Conservation (phyloP, 306 rosid genomes). For the Dalbergia cochinchinensis region DNA sequence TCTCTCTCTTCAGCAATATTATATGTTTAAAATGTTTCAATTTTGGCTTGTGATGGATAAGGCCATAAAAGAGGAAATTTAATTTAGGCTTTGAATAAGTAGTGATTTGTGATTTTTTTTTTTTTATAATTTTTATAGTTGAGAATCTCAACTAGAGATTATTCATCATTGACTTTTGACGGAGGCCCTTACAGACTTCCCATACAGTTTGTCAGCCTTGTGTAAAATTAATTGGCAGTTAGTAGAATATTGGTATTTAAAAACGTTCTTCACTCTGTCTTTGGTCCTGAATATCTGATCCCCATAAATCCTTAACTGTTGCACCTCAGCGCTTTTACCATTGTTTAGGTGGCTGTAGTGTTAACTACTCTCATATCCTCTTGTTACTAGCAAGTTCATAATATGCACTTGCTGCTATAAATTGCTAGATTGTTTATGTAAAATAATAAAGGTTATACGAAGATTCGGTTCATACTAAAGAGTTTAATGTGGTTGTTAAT, state of each 20-base stretch:
- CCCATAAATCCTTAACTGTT: too few relatives aligned
- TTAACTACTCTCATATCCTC: not conserved
- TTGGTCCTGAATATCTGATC: too few relatives aligned
- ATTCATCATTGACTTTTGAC: slow-evolving; percentile 7
- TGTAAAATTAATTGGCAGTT: not conserved
- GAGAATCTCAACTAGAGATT: not conserved
- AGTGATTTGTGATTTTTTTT: not conserved
- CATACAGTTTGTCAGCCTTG: not conserved
- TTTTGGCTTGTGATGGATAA: slow-evolving; percentile 7
- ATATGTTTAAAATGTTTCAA: slow-evolving; percentile 7
- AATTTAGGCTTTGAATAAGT: not conserved
- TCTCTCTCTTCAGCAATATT: slow-evolving; percentile 27
- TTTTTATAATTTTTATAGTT: not conserved
- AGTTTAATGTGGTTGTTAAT: not conserved
- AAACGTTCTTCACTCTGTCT: too few relatives aligned
- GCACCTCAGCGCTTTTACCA: too few relatives aligned
- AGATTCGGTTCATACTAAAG: slow-evolving; percentile 4
- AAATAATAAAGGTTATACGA: not conserved
- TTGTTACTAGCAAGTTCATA: not conserved
- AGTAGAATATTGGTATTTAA: not conserved
- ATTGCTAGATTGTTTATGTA: not conserved
- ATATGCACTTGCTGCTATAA: not conserved
- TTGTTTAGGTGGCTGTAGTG: too few relatives aligned
- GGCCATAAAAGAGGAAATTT: not conserved
- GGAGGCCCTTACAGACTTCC: not conserved